Base-by-base conservation (phyloP, 768 basidiomycete genomes). In the Naganishia onofrii region DNA sequence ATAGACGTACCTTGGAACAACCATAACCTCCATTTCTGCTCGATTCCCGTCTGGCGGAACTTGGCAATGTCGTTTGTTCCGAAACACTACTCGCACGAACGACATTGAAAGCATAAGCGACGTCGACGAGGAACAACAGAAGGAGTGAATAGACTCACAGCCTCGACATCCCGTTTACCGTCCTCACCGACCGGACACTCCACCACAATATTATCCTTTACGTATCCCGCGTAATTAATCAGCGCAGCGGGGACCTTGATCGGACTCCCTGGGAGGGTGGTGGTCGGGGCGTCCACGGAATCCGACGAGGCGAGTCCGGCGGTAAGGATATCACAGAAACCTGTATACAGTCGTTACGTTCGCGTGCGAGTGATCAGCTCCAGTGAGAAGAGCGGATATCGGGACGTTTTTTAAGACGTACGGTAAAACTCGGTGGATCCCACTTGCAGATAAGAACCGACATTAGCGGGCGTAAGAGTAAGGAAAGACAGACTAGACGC, bases 1-100 rank as follows among this genome's bases (percentile, higher is more conserved):
- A n/a, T n/a, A n/a, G n/a, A 42, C 60, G n/a, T 46, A 63, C 60
- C 60, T 73, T 92, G 93, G 85, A 92, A 95, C 6, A 84, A 74
- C 94, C 94, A 97, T 15, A 89, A 82, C 51, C 92, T 85, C 94
- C 94, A 97, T 5, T 84, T 85, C 74, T 91, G 86, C 68, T 87
- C 84, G 9, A 92, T 79, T 13, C 85, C 85, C 0, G 85, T 87
- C 15, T 84, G 83, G 72, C 84, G 84, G 80, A 86, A 95, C 73
- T 87, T 83, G 4, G 83, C 75, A 73, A 89, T 89, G 69, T 94
- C 83, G 71, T 84, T 88, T 0, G 92, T 90, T 5, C 93, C 92
- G 75, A 94, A 96, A 81, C 94, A 97, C 88, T 93, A 71, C 4
- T 2, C 9, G 21, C 36, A 29, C 29, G 0, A 15, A 1, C 31